A percentile compares a stretch with the other conserved stretches of the same genome.
phyloP scores from a whole-genome alignment of 768 basidiomycete species.

The Russula ochroleuca region DNA sequence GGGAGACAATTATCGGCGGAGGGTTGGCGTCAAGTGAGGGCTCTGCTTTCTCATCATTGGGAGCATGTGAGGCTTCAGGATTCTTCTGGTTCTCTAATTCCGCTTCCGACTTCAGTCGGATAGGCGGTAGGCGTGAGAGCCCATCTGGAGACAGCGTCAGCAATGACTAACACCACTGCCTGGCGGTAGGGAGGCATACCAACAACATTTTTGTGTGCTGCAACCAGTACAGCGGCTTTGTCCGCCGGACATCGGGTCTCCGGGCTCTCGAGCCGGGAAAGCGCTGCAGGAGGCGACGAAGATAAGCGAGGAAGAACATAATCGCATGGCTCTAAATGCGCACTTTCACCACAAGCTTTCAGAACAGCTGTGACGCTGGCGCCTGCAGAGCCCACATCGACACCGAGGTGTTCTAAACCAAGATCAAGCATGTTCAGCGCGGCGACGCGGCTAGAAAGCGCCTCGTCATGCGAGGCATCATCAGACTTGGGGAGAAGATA shows the following conservation, averaged over 20 bases:
- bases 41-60: constrained; percentile 14
- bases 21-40: constrained; percentile 15
- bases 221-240: constrained; percentile 77
- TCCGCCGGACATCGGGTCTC: constrained; percentile 59
- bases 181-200: constrained; percentile 46
- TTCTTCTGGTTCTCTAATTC: constrained; percentile 39
- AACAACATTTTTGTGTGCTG: constrained; percentile 81
- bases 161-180: background rate
- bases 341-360: constrained; percentile 72
- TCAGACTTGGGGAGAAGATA: constrained; percentile 72
- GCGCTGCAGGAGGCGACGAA: constrained; percentile 36
- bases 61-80: constrained; percentile 29
- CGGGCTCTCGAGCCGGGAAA: constrained; percentile 47
- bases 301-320: constrained; percentile 21
- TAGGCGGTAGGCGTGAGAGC: constrained; percentile 64
- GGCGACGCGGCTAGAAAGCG: constrained; percentile 81
- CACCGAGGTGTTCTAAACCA: constrained; percentile 81
- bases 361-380: constrained; percentile 60
- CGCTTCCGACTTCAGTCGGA: constrained; percentile 66
- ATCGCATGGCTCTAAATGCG: constrained; percentile 2
- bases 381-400: constrained; percentile 58
- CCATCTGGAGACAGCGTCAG: constrained; percentile 48
- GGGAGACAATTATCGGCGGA: constrained; percentile 30
- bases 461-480: constrained; percentile 86
- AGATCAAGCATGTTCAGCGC: constrained; percentile 91